Evolutionary conservation across 768 basidiomycete species (phyloP).

Genomic region (Mycena capillaripes): DNA sequence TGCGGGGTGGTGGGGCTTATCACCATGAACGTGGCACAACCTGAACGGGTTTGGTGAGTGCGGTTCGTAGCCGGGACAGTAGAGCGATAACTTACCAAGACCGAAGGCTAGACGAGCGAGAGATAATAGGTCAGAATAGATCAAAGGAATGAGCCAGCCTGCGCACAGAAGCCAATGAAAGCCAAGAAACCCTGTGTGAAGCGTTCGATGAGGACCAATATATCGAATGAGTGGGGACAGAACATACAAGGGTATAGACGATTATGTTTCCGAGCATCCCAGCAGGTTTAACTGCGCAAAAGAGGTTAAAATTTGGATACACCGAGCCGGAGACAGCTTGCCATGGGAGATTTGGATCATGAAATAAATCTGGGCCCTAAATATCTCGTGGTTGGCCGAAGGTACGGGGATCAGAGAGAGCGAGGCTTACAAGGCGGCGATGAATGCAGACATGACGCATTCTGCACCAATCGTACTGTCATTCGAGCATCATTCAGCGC

Average conservation of each 20-base stretch:
- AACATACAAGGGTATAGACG: not conserved
- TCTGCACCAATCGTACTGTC: slow-evolving; percentile 13
- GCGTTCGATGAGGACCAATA: no score
- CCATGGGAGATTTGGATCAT: slow-evolving; percentile 21
- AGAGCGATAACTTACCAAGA: not conserved
- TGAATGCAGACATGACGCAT: slow-evolving; percentile 14
- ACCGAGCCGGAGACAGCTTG: no score
- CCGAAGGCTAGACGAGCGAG: not conserved
- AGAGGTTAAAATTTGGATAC: no score
- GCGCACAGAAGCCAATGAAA: slow-evolving; percentile 21
- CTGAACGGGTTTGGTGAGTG: no score
- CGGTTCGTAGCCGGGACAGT: no score
- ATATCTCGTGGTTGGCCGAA: not conserved
- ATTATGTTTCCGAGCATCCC: not conserved
- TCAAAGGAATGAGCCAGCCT: not conserved
- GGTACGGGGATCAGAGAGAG: no score
- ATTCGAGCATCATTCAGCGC: no score
- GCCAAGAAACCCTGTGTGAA: not conserved
- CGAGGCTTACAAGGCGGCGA: slow-evolving; percentile 17
- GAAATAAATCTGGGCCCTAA: slow-evolving; percentile 30
- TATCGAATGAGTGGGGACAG: no score
- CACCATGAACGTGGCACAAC: slow-evolving; percentile 24
- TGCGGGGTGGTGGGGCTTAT: slow-evolving; percentile 13
- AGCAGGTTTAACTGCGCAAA: slow-evolving; percentile 13
- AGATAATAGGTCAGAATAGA: not conserved